Base-by-base conservation (phyloP, 1,284 basidiomycete species). In the Cryptococcus sp. region DNA sequence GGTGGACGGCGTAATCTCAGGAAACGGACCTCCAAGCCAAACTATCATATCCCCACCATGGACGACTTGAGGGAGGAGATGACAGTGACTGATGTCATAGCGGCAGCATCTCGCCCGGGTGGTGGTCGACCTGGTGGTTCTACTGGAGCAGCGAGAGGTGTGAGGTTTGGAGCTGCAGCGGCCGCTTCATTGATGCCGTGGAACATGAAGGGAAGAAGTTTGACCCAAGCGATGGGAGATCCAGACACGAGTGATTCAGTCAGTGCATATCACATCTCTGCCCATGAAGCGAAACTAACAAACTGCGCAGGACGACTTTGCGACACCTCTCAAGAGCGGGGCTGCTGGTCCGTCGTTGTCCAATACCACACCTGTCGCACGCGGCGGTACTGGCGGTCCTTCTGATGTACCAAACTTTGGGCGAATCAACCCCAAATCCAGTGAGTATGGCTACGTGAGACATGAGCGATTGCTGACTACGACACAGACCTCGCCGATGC, bases 401-500 rank as follows among this genome's bases (percentile, higher is more conserved):
- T 72, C 73, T 0, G 74, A 77, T 52, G 74, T 77, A 15, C 72
- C 70, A 5, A 75, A 78, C 57, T 78, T 73, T 60, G 78, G 78
- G 4, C 56, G 77, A 23, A 70, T 76, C 59, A 78, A 79, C 59
- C 77, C 78, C 15, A 75, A 78, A 65, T 77, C 68, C 11, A 59
- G 68, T 71, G 50, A 63, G 70, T 57, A 5, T 25, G 11, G 31
- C 49, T 19, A 11, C 44, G 15, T 45, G 49, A 17, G 20, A 7
- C 15, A 16, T 13, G 20, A 8, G 5, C 3, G 19, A 1, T 5
- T n/a, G 20, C 42, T 56, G 27, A 50, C 49, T 42, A 11, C 20
- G 19, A 20, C 59, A 59, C 75, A 78, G 92, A 86, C 47, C 85
- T 95, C n/a, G 95, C 96, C 11, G 96, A 99, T 75, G 89, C 91